Base-by-base conservation (phyloP, 495 filamentous ascomycete genomes). In the Penicillium malachiteum region DNA sequence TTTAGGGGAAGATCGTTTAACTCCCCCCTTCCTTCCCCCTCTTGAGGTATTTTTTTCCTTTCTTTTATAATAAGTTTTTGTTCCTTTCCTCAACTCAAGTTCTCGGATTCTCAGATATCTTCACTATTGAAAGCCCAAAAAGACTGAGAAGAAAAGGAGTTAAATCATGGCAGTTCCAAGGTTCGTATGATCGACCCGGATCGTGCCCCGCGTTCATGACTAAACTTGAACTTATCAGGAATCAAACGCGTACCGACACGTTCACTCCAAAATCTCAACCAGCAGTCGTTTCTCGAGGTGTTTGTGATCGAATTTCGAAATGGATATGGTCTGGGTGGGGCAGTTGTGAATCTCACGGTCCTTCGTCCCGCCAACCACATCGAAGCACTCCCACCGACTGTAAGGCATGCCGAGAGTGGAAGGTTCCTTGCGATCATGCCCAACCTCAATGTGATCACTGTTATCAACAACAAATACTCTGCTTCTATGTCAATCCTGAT, bases 391-490 rank as follows among this genome's bases (percentile, higher is more conserved):
- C 51, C 18, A 35, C 32, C 41, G 56, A 58, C 41, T 73, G 72
- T 60, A 71, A 68, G 42, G 64, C 65, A 0, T 76, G 73, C 56
- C 67, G 68, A 10, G 58, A 67, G 12, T 60, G 62, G 58, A 58
- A 58, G 1, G 65, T 65, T 7, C 38, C 40, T n/a, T 76, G 73
- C 55, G 71, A 76, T 55, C 70, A 61, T 32, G 53, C 59, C 10
- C 45, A 47, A 49, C 73, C 73, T 11, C 71, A 67, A 31, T 76
- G 73, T 30, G 57, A 65, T 9, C 68, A 74, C 55, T 76, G 73
- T 54, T 58, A 65, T 31, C 59, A 74, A 14, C 59, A 76, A 47
- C 73, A 76, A 50, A 50, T 72, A 13, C 50, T 74, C 6, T 76
- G 73, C 57, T 76, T 76, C 45, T 76, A 76, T 42, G 69, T 74